These are phyloP conservation scores for Podospora pseudopauciseta DNA, from an alignment of 495 filamentous ascomycete species.

Conservation along the genomic window DNA sequence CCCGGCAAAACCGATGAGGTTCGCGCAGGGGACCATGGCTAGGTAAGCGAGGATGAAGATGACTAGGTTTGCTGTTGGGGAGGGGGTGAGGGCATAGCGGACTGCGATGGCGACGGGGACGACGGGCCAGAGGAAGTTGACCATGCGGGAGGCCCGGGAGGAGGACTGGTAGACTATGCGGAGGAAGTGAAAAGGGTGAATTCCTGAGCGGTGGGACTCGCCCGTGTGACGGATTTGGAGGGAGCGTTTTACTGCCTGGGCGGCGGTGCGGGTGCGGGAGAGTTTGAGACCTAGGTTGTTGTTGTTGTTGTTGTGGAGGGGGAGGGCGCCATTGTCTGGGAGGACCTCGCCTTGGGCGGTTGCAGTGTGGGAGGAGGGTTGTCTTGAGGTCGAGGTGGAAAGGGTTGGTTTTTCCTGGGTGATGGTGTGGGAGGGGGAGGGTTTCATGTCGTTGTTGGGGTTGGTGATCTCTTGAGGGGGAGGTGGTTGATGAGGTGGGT, in stretches of 20 bases:
- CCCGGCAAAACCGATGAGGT: conserved; percentile 80
- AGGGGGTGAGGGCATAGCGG: conserved; percentile 41
- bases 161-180: conserved; percentile 42
- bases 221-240: conserved; percentile 29
- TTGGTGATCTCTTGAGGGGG: not conserved
- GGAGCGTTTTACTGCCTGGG: conserved; percentile 10
- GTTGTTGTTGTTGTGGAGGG: conserved; percentile 10
- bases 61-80: conserved; percentile 32
- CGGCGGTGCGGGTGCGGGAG: not conserved
- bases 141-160: conserved; percentile 36
- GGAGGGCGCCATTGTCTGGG: not conserved
- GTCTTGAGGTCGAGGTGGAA: not conserved
- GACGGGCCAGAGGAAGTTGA: conserved; percentile 54
- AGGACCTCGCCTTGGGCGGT: not conserved
- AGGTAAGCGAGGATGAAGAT: conserved; percentile 47
- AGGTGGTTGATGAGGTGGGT: not conserved
- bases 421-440: not conserved
- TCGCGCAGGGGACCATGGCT: conserved; percentile 82
- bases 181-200: conserved; percentile 43
- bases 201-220: conserved; percentile 44
- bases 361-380: not conserved
- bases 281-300: not conserved
- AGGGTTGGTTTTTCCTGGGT: not conserved
- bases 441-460: not conserved
- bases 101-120: conserved; percentile 51